phyloP scores from a whole-genome alignment of 1,284 basidiomycete genomes.

The Butyriboletus appendiculatus region DNA sequence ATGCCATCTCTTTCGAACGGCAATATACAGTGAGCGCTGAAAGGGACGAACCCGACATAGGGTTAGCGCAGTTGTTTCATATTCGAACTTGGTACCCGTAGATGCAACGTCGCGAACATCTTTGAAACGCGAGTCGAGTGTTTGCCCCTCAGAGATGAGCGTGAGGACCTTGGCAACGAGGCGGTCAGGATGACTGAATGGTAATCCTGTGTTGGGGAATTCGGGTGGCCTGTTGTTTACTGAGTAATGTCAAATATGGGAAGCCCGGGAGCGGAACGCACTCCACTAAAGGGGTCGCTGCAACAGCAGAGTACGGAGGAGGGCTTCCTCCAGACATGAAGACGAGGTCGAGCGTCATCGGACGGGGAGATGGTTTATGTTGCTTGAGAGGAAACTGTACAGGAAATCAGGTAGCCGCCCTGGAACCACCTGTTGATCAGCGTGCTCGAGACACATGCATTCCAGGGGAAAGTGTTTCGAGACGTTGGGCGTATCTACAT shows the following conservation, averaged over 20 bases:
- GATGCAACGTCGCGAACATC: constrained; percentile 14
- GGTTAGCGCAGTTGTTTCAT: constrained; percentile 4
- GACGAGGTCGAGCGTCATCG: neutral
- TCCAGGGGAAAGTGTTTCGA: neutral
- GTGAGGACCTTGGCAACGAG: constrained; percentile 4
- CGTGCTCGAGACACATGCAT: neutral
- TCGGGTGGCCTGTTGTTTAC: neutral
- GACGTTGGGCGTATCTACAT: constrained; percentile 2
- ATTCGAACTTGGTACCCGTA: constrained; percentile 4
- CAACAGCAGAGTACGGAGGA: constrained; percentile 19
- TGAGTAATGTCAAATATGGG: too few species aligned
- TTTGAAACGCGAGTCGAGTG: constrained; percentile 17
- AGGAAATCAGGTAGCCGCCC: neutral
- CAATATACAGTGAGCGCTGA: neutral
- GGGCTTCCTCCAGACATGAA: constrained; percentile 14
- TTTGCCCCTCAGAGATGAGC: constrained; percentile 17
- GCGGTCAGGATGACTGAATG: constrained; percentile 13
- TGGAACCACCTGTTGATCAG: constrained; percentile 3
- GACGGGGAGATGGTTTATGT: constrained; percentile 1
- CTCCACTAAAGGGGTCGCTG: neutral
- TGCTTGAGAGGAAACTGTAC: neutral
- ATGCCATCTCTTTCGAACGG: neutral
- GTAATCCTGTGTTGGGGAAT: neutral
- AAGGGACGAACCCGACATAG: constrained; percentile 12
- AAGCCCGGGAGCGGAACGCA: constrained; percentile 1